A percentile compares a stretch with the other conserved stretches of the same genome.
Conservation (phyloP, 2,329 filamentous ascomycete genomes). For the Fusarium sulawesiense region DNA sequence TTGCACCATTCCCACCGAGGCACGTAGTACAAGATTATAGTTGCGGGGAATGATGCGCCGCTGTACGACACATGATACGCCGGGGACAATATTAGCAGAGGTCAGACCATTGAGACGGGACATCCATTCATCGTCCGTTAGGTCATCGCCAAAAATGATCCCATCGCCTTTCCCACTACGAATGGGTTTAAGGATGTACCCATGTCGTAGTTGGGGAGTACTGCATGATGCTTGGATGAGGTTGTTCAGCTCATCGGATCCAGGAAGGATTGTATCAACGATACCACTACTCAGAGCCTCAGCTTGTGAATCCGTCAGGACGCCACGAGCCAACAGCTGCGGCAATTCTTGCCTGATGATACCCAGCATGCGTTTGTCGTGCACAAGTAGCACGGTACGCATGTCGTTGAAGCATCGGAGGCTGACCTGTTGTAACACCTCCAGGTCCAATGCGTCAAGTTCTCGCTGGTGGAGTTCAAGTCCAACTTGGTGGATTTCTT, state of each 20-base stretch:
- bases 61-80: constrained; percentile 46
- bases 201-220: constrained; percentile 32
- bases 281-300: constrained; percentile 45
- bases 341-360: constrained; percentile 52
- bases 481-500: constrained; percentile 53
- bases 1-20: constrained; percentile 35
- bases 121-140: constrained; percentile 47
- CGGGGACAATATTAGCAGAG: constrained; percentile 4
- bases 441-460: constrained; percentile 46
- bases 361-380: constrained; percentile 58
- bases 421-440: constrained; percentile 51
- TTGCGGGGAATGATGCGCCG: constrained; percentile 46
- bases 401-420: constrained; percentile 56
- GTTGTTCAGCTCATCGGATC: constrained; percentile 40
- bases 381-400: constrained; percentile 54
- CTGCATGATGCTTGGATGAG: constrained; percentile 32
- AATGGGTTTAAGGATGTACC: constrained; percentile 54
- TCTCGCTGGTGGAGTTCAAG: constrained; percentile 56
- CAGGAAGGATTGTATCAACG: constrained; percentile 51
- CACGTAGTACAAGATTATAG: constrained; percentile 50
- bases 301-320: constrained; percentile 47
- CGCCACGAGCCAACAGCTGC: constrained; percentile 39
- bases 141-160: constrained; percentile 55
- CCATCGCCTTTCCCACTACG: constrained; percentile 54
- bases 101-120: constrained; percentile 35